Conservation (phyloP, 2,329 filamentous ascomycete genomes). For the Cercospora canescens region DNA sequence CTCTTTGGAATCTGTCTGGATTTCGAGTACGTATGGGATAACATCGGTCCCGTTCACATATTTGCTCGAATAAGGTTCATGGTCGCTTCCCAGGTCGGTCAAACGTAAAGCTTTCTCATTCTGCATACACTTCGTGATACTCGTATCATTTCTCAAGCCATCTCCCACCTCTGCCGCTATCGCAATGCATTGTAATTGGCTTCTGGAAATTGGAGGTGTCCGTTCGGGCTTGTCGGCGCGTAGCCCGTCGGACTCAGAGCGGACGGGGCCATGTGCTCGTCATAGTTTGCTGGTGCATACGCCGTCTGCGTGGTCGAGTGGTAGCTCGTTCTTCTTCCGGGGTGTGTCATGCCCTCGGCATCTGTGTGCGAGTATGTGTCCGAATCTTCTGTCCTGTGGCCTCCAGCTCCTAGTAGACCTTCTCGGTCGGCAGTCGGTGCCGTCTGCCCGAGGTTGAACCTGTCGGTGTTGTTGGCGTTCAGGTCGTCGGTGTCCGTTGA, state of each 20-base stretch:
- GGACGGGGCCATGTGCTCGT: constrained; percentile 20
- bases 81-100: neutral
- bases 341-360: constrained; percentile 20
- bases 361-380: constrained; percentile 10
- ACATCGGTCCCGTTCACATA: neutral
- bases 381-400: constrained; percentile 12
- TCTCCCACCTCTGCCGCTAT: constrained; percentile 10
- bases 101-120: neutral
- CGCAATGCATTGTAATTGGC: constrained; percentile 26
- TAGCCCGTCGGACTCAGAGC: constrained; percentile 23
- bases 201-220: constrained; percentile 25
- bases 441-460: constrained; percentile 14
- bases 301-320: constrained; percentile 14
- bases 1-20: neutral
- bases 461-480: constrained; percentile 15
- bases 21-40: neutral
- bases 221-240: constrained; percentile 14
- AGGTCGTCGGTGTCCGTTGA: constrained; percentile 44
- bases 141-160: neutral
- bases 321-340: constrained; percentile 21
- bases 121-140: neutral
- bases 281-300: constrained; percentile 16
- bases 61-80: neutral
- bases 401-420: constrained; percentile 17
- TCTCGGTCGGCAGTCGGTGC: constrained; percentile 14